A percentile compares a stretch with the other conserved stretches of the same genome.
Conservation (phyloP, 139 green algal species). For the Haematococcus sp. region DNA sequence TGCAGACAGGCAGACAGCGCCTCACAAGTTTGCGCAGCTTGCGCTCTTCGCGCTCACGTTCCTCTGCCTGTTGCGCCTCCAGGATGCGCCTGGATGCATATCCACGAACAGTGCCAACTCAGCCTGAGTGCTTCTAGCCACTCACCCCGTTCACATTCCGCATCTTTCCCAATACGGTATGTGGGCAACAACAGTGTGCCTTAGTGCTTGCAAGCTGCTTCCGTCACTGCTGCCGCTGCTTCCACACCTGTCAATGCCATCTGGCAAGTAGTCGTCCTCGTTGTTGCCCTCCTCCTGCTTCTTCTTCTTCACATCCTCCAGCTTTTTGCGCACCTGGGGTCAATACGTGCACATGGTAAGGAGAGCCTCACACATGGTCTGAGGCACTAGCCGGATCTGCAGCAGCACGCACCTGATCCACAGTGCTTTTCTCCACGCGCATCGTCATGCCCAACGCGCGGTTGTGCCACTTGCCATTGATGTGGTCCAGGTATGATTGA, state of each 20-base stretch:
- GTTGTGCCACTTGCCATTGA: conserved; percentile 98
- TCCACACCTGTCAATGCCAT: conserved; percentile 50
- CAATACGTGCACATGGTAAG: too few relatives aligned
- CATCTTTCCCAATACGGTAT: background rate
- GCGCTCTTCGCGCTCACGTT: conserved; percentile 30
- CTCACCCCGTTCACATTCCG: background rate
- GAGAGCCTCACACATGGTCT: too few relatives aligned
- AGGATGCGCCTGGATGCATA: conserved; percentile 29
- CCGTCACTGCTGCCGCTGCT: background rate
- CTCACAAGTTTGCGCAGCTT: conserved; percentile 18
- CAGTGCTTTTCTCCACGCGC: conserved; percentile 82
- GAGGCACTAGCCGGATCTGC: too few relatives aligned
- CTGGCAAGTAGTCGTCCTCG: conserved; percentile 41
- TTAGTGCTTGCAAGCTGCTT: background rate
- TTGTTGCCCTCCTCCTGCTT: conserved; percentile 43
- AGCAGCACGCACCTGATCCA: conserved; percentile 80
- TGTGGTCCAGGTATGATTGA: conserved; percentile 94
- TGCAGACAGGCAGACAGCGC: too few relatives aligned
- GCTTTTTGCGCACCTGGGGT: conserved; percentile 10
- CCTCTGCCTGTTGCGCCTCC: conserved; percentile 54
- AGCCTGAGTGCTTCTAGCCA: background rate
- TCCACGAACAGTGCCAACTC: background rate
- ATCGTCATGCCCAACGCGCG: conserved; percentile 94
- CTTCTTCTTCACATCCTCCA: conserved; percentile 24
- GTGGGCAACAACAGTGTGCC: background rate